Conservation (phyloP, 257 asterid species). For the Ehretia macrophylla region DNA sequence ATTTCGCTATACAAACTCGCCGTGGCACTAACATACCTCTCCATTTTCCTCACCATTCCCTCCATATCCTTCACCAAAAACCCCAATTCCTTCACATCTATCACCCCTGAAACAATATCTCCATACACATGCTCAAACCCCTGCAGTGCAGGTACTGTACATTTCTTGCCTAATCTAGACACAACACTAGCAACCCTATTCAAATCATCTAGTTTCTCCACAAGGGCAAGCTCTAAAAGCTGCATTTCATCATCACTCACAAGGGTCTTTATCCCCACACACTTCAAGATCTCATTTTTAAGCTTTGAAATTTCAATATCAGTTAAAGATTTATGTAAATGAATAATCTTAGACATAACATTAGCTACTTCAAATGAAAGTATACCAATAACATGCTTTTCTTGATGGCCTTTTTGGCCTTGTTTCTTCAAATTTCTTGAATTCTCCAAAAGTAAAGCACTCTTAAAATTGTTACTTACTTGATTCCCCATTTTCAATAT, state of each 20-base stretch:
- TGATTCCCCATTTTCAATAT: constrained; percentile 79
- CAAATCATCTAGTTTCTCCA: constrained; percentile 81
- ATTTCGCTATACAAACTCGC: constrained; percentile 58
- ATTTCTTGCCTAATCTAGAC: constrained; percentile 90
- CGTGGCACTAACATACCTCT: constrained; percentile 56
- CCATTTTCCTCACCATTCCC: constrained; percentile 73
- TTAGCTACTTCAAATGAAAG: constrained; percentile 95
- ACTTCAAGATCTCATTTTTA: constrained; percentile 74
- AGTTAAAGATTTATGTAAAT: constrained; percentile 71
- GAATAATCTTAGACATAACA: constrained; percentile 84
- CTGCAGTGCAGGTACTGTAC: constrained; percentile 74
- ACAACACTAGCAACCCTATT: constrained; percentile 70
- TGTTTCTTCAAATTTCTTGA: constrained; percentile 40
- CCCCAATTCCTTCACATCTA: constrained; percentile 65
- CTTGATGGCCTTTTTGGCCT: constrained; percentile 20
- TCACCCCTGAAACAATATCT: constrained; percentile 67
- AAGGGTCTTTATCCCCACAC: constrained; percentile 55
- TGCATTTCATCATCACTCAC: constrained; percentile 57
- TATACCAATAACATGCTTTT: constrained; percentile 56
- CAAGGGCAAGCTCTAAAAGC: constrained; percentile 65
- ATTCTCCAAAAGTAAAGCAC: too few species aligned
- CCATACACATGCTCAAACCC: constrained; percentile 96
- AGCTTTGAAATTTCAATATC: constrained; percentile 56
- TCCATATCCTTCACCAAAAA: constrained; percentile 96
- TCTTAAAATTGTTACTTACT: constrained; percentile 58